Evolutionary conservation across 345 rosid genomes (phyloP), one percentile per base, ranked within the genome.

Genomic region (Eucalyptus marginata): DNA sequence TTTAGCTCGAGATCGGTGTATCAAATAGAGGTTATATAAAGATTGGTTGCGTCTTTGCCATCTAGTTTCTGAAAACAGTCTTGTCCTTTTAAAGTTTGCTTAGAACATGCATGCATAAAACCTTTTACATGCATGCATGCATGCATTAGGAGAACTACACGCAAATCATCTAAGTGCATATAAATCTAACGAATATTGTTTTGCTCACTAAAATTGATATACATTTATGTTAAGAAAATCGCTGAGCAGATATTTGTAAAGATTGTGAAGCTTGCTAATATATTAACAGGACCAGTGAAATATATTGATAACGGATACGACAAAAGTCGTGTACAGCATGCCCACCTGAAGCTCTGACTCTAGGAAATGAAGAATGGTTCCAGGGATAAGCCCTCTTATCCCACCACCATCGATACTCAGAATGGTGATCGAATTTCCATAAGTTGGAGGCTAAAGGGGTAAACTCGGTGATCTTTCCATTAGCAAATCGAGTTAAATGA

Each of bases 321-420:
- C 47, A 76, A 6, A 33, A 68, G 2, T 33, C 7, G 12, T 68
- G 33, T 8, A 1, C 4, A 33, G 24, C 29, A 7, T 36, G 8
- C 31, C 40, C 40, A 93, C 93, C 89, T 93, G 92, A 89, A 92
- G 91, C 87, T 90, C 87, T 10, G 89, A 88, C 89, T 93, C 93
- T 5, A 93, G 91, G 87, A 89, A 88, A 40, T 51, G 87, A 50
- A 90, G 90, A 79, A 92, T 89, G 15, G 92, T 90, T 62, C 90
- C 92, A 2, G 94, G 95, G 31, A 93, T 93, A 20, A 93, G 71
- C n/a, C 94, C 94, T 89, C 96, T 89, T 33, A 94, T 90, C 1
- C 94, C 96, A 29, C 93, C 96, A 13, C 95, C 95, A 88, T 93
- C 95, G n/a, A 94, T 91, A 87, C 94, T 93, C 16, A 93, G 92